A percentile compares a stretch with the other conserved stretches of the same genome.
Evolutionary conservation across 2,329 filamentous ascomycete species (phyloP).

Genomic region (Metarhizium humberi): DNA sequence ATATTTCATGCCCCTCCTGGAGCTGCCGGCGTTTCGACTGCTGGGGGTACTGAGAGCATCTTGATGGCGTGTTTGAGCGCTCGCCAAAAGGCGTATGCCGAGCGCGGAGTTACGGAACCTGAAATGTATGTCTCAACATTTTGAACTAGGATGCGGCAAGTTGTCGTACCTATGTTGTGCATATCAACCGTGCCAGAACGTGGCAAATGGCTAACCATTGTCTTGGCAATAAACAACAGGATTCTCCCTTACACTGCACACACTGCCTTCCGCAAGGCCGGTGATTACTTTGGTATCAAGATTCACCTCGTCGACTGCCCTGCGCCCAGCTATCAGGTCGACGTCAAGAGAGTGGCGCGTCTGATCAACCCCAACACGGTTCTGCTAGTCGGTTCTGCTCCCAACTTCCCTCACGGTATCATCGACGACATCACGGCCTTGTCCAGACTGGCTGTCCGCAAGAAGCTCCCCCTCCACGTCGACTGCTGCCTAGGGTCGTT

Average conservation of each 20-base stretch:
- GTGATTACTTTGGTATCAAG: constrained; percentile 94
- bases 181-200: background rate
- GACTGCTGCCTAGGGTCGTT: constrained; percentile 98
- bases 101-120: constrained; percentile 82
- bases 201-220: background rate
- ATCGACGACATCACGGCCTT: constrained; percentile 88
- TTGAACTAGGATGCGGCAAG: background rate
- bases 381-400: constrained; percentile 85
- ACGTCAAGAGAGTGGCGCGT: constrained; percentile 66
- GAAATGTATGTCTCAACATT: constrained; percentile 63
- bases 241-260: constrained; percentile 92
- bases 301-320: constrained; percentile 82
- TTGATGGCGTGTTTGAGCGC: constrained; percentile 90
- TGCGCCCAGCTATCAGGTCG: constrained; percentile 75
- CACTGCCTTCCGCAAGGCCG: constrained; percentile 92
- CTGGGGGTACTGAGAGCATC: constrained; percentile 92
- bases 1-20: constrained; percentile 85
- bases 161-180: background rate
- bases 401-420: constrained; percentile 97
- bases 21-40: constrained; percentile 80
- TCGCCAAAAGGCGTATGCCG: constrained; percentile 76
- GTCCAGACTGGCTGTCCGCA: constrained; percentile 70
- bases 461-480: constrained; percentile 82
- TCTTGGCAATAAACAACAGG: constrained; percentile 32
- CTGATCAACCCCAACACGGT: constrained; percentile 93